A percentile compares a stretch with the other conserved stretches of the same genome.
These are phyloP conservation scores for Euphorbia schlechtendalii DNA, from an alignment of 441 rosid species.

Conservation along the genomic window DNA sequence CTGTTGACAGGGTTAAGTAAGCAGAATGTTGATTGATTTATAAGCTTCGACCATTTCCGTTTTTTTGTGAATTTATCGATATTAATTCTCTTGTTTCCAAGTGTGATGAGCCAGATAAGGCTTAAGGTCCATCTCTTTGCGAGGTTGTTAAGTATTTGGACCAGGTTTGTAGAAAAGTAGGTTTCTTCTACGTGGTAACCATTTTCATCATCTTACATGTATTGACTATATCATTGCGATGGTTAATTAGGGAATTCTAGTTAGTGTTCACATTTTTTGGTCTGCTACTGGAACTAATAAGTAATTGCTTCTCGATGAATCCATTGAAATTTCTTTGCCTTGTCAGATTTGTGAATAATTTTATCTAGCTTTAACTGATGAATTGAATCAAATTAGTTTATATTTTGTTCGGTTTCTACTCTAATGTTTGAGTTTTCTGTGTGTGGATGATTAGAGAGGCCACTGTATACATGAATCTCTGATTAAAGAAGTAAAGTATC, in stretches of 20 bases:
- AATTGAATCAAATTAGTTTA: background rate
- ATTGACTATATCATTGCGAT: too few species aligned
- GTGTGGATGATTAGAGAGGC: slow-evolving; percentile 45
- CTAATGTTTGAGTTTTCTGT: background rate
- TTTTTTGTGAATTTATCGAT: slow-evolving; percentile 35
- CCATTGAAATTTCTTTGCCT: background rate
- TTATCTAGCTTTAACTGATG: background rate
- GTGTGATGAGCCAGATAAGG: slow-evolving; percentile 55
- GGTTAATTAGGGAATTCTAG: too few species aligned
- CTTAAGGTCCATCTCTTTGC: slow-evolving; percentile 43
- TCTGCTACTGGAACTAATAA: background rate
- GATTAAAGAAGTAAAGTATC: slow-evolving; percentile 45
- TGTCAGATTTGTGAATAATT: background rate
- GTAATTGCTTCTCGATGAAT: background rate
- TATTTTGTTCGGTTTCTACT: background rate
- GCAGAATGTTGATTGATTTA: too few species aligned
- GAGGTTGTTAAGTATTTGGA: slow-evolving; percentile 55
- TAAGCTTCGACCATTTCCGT: too few species aligned
- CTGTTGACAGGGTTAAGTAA: too few species aligned
- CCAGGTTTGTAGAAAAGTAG: slow-evolving; percentile 72
- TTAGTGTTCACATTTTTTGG: too few species aligned
- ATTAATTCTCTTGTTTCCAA: slow-evolving; percentile 48
- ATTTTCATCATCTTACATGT: too few species aligned
- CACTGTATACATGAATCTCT: slow-evolving; percentile 70
- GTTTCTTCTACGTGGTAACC: slow-evolving; percentile 83